phyloP scores from a whole-genome alignment of 2,329 filamentous ascomycete species.

The Cytospora schulzeri region DNA sequence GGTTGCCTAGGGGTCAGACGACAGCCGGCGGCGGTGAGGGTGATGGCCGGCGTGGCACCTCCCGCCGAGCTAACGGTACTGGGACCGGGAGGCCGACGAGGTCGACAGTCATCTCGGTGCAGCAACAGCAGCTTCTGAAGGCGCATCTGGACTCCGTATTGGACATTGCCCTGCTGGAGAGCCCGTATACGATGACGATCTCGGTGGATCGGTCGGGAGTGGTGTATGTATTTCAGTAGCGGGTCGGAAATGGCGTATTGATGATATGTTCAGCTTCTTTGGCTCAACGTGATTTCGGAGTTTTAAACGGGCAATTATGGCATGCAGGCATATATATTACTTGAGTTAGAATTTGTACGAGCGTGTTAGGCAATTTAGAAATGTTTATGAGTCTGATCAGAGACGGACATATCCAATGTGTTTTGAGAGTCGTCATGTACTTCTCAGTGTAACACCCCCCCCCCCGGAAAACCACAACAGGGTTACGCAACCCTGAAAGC shows the following conservation, averaged over 20 bases:
- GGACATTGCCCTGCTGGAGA: constrained; percentile 85
- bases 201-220: constrained; percentile 87
- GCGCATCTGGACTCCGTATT: constrained; percentile 86
- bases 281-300: background rate
- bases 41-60: constrained; percentile 11
- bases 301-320: background rate
- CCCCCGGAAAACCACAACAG: background rate
- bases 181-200: constrained; percentile 89
- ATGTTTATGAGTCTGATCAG: too few species aligned
- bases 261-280: background rate
- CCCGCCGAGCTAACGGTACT: constrained; percentile 16
- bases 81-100: constrained; percentile 56
- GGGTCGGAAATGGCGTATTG: background rate
- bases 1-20: constrained; percentile 43
- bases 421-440: background rate
- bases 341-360: constrained; percentile 3
- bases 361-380: background rate
- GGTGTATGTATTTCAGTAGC: constrained; percentile 75
- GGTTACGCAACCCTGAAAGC: background rate
- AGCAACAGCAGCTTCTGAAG: constrained; percentile 83
- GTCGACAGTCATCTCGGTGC: constrained; percentile 81
- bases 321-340: background rate
- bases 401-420: too few species aligned
- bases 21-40: constrained; percentile 36
- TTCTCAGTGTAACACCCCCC: background rate